phyloP scores from a whole-genome alignment of 352 stramenopile species.

The Peronospora destructor region DNA sequence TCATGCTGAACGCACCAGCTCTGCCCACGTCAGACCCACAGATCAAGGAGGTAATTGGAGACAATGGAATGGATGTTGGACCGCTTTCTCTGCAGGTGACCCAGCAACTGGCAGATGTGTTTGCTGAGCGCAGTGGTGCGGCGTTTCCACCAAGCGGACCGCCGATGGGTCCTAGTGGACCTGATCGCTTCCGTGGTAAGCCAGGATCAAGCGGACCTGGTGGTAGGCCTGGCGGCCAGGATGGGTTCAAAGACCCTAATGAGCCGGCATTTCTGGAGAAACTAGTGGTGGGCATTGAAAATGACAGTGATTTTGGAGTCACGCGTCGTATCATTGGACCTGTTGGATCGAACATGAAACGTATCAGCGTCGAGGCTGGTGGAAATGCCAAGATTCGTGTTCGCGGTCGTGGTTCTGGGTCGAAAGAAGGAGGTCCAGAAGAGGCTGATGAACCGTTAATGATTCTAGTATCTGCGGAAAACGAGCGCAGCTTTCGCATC shows the following conservation, averaged over 20 bases:
- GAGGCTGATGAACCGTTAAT: constrained; percentile 75
- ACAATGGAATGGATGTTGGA: constrained; percentile 49
- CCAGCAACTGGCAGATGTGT: constrained; percentile 66
- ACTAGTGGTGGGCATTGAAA: constrained; percentile 79
- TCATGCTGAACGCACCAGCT: constrained; percentile 65
- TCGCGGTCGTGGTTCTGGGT: constrained; percentile 71
- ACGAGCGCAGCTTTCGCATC: constrained; percentile 77
- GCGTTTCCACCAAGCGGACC: constrained; percentile 39
- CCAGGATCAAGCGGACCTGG: constrained; percentile 13
- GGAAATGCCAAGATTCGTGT: constrained; percentile 81
- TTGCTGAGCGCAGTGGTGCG: constrained; percentile 52
- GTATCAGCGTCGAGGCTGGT: constrained; percentile 74
- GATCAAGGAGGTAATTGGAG: constrained; percentile 63
- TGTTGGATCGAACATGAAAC: constrained; percentile 78
- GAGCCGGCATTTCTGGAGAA: constrained; percentile 54
- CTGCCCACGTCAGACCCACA: constrained; percentile 60
- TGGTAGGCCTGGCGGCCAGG: constrained; percentile 8
- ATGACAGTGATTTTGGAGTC: constrained; percentile 79
- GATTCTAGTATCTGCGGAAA: constrained; percentile 80
- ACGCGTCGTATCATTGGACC: constrained; percentile 80
- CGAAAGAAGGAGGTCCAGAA: constrained; percentile 63
- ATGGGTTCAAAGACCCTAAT: constrained; percentile 25
- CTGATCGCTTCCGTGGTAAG: constrained; percentile 19
- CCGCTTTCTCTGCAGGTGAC: constrained; percentile 57
- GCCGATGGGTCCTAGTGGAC: constrained; percentile 18